Conservation (phyloP, 768 basidiomycete species). For the Tulasnella sp. region DNA sequence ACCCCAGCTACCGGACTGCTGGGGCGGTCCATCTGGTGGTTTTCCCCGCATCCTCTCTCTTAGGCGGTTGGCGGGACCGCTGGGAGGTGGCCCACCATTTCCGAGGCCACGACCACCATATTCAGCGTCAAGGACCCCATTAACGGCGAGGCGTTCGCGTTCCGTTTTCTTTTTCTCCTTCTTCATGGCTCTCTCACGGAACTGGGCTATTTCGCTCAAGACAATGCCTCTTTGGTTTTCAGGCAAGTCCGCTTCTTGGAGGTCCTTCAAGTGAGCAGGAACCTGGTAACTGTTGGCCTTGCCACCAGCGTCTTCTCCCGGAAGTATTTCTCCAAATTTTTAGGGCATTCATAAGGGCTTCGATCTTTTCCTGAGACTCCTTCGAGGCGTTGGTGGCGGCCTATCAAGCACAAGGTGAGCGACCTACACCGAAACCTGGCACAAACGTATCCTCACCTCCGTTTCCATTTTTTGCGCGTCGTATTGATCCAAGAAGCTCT, state of each 20-base stretch:
- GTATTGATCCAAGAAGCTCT: constrained; percentile 84
- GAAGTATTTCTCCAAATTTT: constrained; percentile 12
- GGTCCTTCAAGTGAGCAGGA: constrained; percentile 94
- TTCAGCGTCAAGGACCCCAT: background rate
- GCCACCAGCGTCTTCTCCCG: constrained; percentile 30
- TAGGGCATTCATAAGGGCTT: constrained; percentile 33
- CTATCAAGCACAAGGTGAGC: constrained; percentile 4
- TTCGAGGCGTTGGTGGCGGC: constrained; percentile 36
- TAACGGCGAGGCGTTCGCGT: background rate
- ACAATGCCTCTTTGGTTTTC: constrained; percentile 92
- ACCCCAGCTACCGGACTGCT: constrained; percentile 69
- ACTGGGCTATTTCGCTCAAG: constrained; percentile 94
- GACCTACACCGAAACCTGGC: background rate
- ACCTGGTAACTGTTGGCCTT: constrained; percentile 68
- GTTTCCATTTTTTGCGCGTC: constrained; percentile 75
- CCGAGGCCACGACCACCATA: constrained; percentile 32
- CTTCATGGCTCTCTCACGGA: constrained; percentile 92
- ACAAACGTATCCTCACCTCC: constrained; percentile 60
- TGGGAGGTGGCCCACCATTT: constrained; percentile 49
- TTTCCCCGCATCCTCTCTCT: constrained; percentile 82
- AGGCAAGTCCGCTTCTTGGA: constrained; percentile 95
- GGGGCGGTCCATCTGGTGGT: constrained; percentile 41
- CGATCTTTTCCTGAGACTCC: constrained; percentile 31
- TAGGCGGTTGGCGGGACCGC: constrained; percentile 54
- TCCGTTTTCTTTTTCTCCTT: constrained; percentile 81